A percentile compares a stretch with the other conserved stretches of the same genome.
Conservation (phyloP, 164 flowering plant genomes). For the Pachysandra terminalis region DNA sequence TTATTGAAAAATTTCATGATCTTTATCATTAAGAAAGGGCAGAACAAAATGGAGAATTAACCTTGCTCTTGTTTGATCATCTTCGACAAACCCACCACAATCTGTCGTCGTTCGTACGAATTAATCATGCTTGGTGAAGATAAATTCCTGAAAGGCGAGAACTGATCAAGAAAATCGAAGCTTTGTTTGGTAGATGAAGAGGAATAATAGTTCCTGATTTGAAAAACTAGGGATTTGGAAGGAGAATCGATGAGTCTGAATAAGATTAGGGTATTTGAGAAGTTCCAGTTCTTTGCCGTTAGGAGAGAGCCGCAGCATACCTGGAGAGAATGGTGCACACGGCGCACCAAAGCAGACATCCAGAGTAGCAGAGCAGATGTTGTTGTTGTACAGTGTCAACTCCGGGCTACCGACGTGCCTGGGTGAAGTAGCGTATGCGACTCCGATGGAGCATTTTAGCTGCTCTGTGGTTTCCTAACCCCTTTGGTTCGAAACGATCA, state of each 20-base stretch:
- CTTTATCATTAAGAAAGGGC: conserved; percentile 43
- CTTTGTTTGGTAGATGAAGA: conserved; percentile 10
- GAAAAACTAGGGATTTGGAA: conserved; percentile 17
- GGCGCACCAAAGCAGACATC: conserved; percentile 7
- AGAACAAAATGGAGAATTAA: conserved; percentile 28
- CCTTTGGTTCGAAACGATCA: too few relatives aligned
- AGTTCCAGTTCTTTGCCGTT: neutral
- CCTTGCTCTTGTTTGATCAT: conserved; percentile 41
- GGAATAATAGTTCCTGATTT: neutral
- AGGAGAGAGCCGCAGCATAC: conserved; percentile 8
- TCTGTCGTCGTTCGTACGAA: conserved; percentile 44
- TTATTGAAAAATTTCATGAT: conserved; percentile 43
- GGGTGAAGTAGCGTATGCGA: too few relatives aligned
- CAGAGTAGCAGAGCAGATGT: too few relatives aligned
- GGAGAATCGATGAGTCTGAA: conserved; percentile 1
- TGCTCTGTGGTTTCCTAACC: too few relatives aligned
- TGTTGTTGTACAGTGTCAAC: too few relatives aligned
- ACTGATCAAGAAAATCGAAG: conserved; percentile 40
- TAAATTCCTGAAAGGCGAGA: conserved; percentile 30
- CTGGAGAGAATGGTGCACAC: conserved; percentile 17
- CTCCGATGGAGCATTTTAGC: too few relatives aligned
- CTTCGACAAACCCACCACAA: conserved; percentile 38
- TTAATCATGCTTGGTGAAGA: conserved; percentile 19
- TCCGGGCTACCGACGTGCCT: too few relatives aligned
- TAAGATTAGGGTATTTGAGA: conserved; percentile 7